A percentile compares a stretch with the other conserved stretches of the same genome.
These are phyloP conservation scores for Amphirosellinia nigrospora DNA, from an alignment of 495 filamentous ascomycete species.

Conservation along the genomic window DNA sequence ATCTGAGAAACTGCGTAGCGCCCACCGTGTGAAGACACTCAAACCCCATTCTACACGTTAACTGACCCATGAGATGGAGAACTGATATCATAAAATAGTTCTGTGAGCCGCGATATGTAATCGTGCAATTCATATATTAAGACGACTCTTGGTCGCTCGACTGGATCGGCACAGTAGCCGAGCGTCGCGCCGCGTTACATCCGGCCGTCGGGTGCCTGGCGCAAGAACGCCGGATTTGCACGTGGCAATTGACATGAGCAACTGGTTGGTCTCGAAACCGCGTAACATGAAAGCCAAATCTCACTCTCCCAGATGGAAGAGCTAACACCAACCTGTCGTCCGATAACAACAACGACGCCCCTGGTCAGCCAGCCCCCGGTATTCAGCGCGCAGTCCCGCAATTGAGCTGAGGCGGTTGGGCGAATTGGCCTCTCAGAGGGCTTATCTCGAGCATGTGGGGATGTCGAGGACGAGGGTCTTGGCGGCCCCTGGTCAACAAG, in stretches of 20 bases:
- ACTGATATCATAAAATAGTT: background rate
- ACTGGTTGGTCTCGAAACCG: background rate
- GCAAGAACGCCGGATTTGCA: background rate
- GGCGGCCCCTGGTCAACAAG: background rate
- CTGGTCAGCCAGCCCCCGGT: no score
- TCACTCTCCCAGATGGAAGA: background rate
- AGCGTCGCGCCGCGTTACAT: background rate
- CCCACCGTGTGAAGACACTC: background rate
- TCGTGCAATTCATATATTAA: background rate
- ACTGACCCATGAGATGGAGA: no score
- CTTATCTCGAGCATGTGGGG: constrained; percentile 25
- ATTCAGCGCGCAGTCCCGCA: background rate
- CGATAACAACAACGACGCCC: no score
- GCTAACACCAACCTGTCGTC: background rate
- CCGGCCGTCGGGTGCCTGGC: background rate
- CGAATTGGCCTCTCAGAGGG: constrained; percentile 25
- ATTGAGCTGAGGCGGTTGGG: background rate
- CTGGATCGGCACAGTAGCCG: background rate
- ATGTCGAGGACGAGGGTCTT: background rate
- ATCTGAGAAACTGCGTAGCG: background rate
- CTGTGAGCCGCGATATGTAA: background rate
- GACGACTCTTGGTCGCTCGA: background rate
- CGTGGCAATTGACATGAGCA: constrained; percentile 11
- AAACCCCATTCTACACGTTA: no score
- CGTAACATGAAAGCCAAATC: background rate